Base-by-base conservation (phyloP, 2,329 filamentous ascomycete species). In the Simplicillium sp. region DNA sequence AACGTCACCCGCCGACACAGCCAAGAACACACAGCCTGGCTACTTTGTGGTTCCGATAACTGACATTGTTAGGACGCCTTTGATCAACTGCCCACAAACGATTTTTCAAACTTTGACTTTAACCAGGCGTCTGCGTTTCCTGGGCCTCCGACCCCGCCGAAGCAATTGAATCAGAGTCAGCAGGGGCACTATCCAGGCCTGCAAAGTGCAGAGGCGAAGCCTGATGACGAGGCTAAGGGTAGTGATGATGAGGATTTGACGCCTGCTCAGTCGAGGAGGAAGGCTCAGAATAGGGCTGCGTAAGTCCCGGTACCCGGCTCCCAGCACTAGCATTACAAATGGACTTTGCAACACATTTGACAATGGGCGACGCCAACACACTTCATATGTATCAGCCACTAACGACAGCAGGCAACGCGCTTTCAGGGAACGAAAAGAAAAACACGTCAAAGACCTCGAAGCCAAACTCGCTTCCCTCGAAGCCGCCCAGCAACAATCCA, bases 341-440 rank as follows among this genome's bases (percentile, higher is more conserved):
- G n/a, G n/a, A n/a, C n/a, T n/a, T n/a, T n/a, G n/a, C n/a, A n/a
- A n/a, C n/a, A n/a, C n/a, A n/a, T n/a, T n/a, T n/a, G n/a, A n/a
- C n/a, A n/a, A n/a, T n/a, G n/a, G n/a, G n/a, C n/a, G n/a, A n/a
- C 8, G 38, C 38, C 25, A 31, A 17, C n/a, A 29, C 29, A 13
- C n/a, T 25, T 25, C 39, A n/a, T 7, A n/a, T 36, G 31, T 14
- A n/a, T 17, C 31, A 20, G 37, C 31, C 29, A 2, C 28, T 37
- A 2, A 29, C n/a, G n/a, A n/a, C 14, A 29, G 20, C 47, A 96
- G 90, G 37, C 92, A 97, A 72, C 83, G 90, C 52, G 90, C 92
- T 28, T 97, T 97, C 61, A 87, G 90, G 45, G 90, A 97, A 63
- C 83, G 90, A 51, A 97, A 97, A 62, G 90, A 97, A 60, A 83